Evolutionary conservation across 2,329 filamentous ascomycete genomes (phyloP), one percentile per base, ranked within the genome.

Genomic region (Diaporthe amygdali): DNA sequence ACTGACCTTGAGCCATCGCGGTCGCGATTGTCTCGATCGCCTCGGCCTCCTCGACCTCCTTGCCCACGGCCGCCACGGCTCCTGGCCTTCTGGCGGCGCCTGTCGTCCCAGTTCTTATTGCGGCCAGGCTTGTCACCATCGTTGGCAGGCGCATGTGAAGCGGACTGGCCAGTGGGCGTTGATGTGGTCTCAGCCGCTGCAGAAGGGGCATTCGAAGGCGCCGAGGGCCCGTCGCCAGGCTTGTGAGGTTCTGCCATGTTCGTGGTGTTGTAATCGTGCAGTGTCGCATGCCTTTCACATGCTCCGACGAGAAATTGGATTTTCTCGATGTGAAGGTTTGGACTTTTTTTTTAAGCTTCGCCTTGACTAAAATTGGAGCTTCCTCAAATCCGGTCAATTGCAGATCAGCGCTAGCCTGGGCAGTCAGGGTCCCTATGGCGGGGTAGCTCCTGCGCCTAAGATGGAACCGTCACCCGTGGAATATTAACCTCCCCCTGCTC

Each of bases 191-290:
- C 32, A 1, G 27, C 46, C 15, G 61, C 55, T 6, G 61, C 5
- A 25, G 44, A 25, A 7, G 47, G 27, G 39, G 64, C 30, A 8
- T 64, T 39, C 27, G 69, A 51, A 46, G 66, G 20, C 30, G 56
- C 49, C 41, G 17, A 7, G 9, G 9, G 4, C 34, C 61, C 49
- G 27, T 70, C 66, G 44, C 32, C 22, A 68, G 69, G n/a, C 66
- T 69, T 15, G 30, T 66, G 27, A 68, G 47, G 56, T 54, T 68
- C 71, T 71, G 71, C 67, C 71, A 72, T 72, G 32, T 14, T 72
- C 30, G 44, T 46, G 30, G 5, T 66, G 66, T 34, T 46, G 55
- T 6, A 27, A 49, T 14, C 30, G 52, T n/a, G 59, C 59, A 17
- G 54, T 41, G 44, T 68, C 55, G 69, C 68, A 68, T 72, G 55